phyloP scores from a whole-genome alignment of 2,329 filamentous ascomycete species.

The Calonectria honghensis region DNA sequence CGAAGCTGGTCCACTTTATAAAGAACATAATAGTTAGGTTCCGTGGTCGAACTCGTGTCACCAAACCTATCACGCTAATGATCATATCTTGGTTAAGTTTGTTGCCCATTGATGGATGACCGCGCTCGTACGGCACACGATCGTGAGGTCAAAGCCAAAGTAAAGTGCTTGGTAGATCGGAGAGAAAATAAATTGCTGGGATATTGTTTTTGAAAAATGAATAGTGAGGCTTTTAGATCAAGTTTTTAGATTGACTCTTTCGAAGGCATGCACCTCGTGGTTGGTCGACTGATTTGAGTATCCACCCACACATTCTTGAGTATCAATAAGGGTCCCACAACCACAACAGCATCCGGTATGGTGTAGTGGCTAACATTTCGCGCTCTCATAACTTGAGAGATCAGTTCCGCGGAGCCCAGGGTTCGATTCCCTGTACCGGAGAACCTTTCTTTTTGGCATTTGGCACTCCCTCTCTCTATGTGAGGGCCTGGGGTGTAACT shows the following conservation, averaged over 20 bases:
- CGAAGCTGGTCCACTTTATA: not conserved
- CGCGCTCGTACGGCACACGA: too few species aligned
- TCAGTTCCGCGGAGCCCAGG: slow-evolving; percentile 35
- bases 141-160: not conserved
- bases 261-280: not conserved
- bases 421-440: slow-evolving; percentile 34
- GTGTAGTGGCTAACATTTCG: slow-evolving; percentile 60
- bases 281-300: not conserved
- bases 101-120: too few species aligned
- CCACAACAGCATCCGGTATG: slow-evolving; percentile 52
- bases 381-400: slow-evolving; percentile 56
- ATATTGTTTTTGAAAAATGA: not conserved
- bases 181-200: not conserved
- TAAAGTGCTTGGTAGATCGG: not conserved
- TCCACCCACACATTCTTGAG: not conserved
- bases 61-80: not conserved
- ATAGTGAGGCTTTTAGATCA: not conserved
- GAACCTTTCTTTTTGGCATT: not conserved
- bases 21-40: not conserved
- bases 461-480: not conserved
- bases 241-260: not conserved
- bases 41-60: not conserved
- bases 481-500: not conserved
- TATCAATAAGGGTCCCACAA: not conserved
- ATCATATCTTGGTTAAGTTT: not conserved